Conservation (phyloP, 1,284 basidiomycete genomes). For the Pyrrhoderma noxium region DNA sequence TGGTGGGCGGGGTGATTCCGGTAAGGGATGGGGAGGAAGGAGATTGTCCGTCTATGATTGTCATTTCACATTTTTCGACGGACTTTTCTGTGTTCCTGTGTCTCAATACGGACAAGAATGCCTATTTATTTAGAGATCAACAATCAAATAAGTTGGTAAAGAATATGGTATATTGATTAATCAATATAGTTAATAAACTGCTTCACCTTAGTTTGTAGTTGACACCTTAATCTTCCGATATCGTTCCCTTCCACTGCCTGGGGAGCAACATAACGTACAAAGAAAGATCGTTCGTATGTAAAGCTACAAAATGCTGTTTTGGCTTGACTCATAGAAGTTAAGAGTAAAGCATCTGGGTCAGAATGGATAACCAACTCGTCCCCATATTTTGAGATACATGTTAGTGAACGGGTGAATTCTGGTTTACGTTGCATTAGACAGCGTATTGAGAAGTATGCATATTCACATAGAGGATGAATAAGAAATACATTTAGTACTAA, state of each 20-base stretch:
- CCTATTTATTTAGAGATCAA: constrained; percentile 32
- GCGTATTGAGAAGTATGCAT: neutral
- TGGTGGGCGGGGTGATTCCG: too few species aligned
- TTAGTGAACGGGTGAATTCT: constrained; percentile 68
- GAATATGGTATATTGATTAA: too few species aligned
- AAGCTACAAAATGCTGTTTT: constrained; percentile 77
- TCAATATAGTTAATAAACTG: too few species aligned
- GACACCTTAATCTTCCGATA: constrained; percentile 40
- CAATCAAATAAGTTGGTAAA: too few species aligned
- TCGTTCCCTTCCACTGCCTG: constrained; percentile 12
- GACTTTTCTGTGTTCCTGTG: constrained; percentile 67
- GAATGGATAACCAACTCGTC: constrained; percentile 69
- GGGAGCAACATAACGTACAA: constrained; percentile 53
- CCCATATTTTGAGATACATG: constrained; percentile 71
- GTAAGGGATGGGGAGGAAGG: too few species aligned
- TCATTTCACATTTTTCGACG: constrained; percentile 67
- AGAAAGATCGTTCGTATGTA: constrained; percentile 60
- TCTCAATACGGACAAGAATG: constrained; percentile 62
- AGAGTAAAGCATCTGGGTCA: constrained; percentile 46
- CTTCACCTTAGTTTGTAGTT: constrained; percentile 67
- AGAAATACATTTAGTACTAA: too few species aligned
- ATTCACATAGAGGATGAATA: too few species aligned
- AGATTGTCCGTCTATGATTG: constrained; percentile 58
- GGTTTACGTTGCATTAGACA: neutral
- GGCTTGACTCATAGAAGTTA: constrained; percentile 69